Base-by-base conservation (phyloP, 2,329 filamentous ascomycete species). In the Mycosphaerella sp. region DNA sequence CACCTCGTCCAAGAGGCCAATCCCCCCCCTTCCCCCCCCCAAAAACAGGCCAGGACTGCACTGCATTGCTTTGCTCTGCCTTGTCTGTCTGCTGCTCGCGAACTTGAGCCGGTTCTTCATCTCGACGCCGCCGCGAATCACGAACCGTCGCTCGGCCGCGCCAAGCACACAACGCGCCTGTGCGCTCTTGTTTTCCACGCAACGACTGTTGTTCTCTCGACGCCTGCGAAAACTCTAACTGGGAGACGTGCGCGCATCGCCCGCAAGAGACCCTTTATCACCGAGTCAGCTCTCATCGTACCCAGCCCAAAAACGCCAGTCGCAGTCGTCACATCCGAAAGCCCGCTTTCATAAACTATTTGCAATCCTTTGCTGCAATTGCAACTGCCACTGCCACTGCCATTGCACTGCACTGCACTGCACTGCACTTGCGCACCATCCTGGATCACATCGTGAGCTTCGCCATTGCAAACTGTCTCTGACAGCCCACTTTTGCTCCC, bases 401-500 rank as follows among this genome's bases (percentile, higher is more conserved):
- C 21, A 17, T 14, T 17, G 14, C 14, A 17, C 14, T 38, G 48
- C 44, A 17, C 32, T 38, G 48, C 44, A 17, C 32, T 38, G 48
- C 44, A 39, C 26, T 43, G 41, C 41, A 14, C 14, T 14, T 23
- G 21, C 21, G 21, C 21, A 2, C 21, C 41, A 51, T 45, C 41
- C 44, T 41, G 44, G 48, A 42, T 45, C 42, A 32, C 29, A 41
- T 41, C 44, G 48, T 51, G 48, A 51, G 45, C 48, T 45, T 51
- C 41, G 48, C 48, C 43, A 29, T 56, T 49, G 48, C 54, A 55
- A 51, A 39, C 26, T 53, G 51, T 53, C 51, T 53, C 51, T 53
- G 58, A 46, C 51, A 44, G 49, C 59, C 59, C 60, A 63, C 62
- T 61, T 59, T 58, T 59, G 51, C 52, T 50, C 51, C 56, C 56